phyloP scores from a whole-genome alignment of 345 rosid genomes.

The Eucalyptus marginata region DNA sequence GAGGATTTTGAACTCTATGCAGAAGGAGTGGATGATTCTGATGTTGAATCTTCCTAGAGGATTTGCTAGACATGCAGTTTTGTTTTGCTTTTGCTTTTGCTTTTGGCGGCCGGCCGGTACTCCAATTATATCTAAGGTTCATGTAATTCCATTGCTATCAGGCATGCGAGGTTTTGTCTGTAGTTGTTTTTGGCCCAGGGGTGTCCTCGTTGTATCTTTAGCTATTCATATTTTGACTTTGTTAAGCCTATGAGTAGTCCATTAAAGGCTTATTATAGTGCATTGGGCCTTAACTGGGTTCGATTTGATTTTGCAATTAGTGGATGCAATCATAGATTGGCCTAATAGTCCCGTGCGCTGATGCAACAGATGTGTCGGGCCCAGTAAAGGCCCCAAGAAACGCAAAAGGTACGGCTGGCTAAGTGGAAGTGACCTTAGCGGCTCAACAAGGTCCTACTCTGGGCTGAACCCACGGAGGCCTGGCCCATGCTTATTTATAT shows the following conservation, averaged over 20 bases:
- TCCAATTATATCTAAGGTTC: not conserved
- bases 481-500: not conserved
- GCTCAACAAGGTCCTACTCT: not conserved
- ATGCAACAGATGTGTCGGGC: not conserved
- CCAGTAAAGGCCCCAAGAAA: not conserved
- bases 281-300: not conserved
- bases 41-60: slow-evolving; percentile 61
- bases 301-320: not conserved
- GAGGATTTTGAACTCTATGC: slow-evolving; percentile 64
- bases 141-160: not conserved
- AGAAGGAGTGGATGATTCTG: slow-evolving; percentile 60
- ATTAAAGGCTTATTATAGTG: not conserved
- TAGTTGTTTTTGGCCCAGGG: not conserved
- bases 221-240: not conserved
- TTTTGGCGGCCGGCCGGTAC: not conserved
- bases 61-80: not conserved
- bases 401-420: not conserved
- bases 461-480: not conserved
- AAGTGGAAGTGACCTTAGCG: not conserved
- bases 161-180: not conserved
- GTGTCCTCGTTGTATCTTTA: not conserved
- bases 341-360: not conserved
- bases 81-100: not conserved
- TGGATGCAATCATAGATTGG: not conserved
- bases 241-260: not conserved